Percentiles rank a stretch among this genome's conserved stretches.
Evolutionary conservation across 257 asterid genomes (phyloP).

Genomic region (Solanum dulcamara): DNA sequence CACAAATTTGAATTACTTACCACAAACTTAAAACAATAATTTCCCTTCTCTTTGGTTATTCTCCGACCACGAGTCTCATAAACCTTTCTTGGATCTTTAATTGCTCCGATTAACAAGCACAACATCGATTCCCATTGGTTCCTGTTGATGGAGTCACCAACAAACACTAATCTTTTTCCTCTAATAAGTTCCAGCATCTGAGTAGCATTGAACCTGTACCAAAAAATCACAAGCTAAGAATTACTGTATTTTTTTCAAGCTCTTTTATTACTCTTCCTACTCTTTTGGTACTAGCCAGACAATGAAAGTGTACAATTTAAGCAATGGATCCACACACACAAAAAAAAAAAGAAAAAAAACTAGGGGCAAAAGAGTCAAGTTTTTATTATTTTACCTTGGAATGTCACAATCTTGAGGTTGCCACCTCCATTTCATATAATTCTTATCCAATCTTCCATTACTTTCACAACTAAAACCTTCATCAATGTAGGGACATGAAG

Average conservation of each 20-base stretch:
- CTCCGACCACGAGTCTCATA: constrained; percentile 74
- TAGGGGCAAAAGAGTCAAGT: not conserved
- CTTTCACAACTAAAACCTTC: constrained; percentile 79
- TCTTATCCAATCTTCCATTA: constrained; percentile 66
- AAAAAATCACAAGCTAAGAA: not conserved
- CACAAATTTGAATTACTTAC: constrained; percentile 16
- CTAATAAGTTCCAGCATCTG: constrained; percentile 68
- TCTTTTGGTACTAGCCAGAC: not conserved
- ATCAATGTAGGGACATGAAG: constrained; percentile 69
- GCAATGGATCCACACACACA: not conserved
- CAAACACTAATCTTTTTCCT: constrained; percentile 84
- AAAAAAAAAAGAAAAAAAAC: not conserved
- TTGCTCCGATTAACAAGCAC: constrained; percentile 67
- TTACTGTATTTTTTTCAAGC: not conserved
- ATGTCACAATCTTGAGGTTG: constrained; percentile 70
- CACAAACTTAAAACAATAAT: constrained; percentile 80
- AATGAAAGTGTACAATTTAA: not conserved
- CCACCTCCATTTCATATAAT: constrained; percentile 95
- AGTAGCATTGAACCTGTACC: constrained; percentile 61
- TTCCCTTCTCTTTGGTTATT: constrained; percentile 73
- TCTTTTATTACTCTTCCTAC: not conserved
- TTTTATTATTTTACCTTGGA: constrained; percentile 48
- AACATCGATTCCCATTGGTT: constrained; percentile 97
- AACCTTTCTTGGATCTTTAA: constrained; percentile 68
- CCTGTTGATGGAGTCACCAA: constrained; percentile 85